Evolutionary conservation across 2,329 filamentous ascomycete genomes (phyloP).

Genomic region (Neofusicoccum umdonicola): DNA sequence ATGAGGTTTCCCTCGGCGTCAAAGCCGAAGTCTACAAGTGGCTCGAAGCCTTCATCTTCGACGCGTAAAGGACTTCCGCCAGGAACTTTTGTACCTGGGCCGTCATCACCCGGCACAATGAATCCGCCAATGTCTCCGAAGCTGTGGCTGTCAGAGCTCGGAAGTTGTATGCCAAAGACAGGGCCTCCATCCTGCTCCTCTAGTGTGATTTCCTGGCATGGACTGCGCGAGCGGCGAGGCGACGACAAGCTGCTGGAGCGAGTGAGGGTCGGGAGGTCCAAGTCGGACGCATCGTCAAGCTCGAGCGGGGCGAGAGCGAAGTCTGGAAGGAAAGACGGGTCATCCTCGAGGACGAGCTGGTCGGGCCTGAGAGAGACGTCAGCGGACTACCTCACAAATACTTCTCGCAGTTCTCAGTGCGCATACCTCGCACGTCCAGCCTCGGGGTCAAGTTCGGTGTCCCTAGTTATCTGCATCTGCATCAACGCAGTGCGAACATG

Average conservation of each 20-base stretch:
- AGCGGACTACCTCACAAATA: constrained; percentile 10
- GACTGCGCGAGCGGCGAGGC: not conserved
- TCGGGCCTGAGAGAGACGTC: constrained; percentile 56
- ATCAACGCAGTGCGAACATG: constrained; percentile 66
- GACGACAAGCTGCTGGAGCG: not conserved
- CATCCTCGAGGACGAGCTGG: constrained; percentile 75
- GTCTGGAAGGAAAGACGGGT: constrained; percentile 75
- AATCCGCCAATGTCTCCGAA: constrained; percentile 37
- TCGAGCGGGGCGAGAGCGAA: constrained; percentile 61
- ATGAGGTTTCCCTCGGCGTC: constrained; percentile 61
- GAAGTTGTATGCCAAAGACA: constrained; percentile 43
- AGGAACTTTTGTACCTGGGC: constrained; percentile 27
- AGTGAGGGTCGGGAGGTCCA: constrained; percentile 33
- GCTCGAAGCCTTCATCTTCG: constrained; percentile 41
- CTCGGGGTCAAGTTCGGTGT: constrained; percentile 64
- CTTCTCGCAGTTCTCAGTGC: not conserved
- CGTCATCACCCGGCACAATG: constrained; percentile 42
- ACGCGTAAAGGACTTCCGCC: not conserved
- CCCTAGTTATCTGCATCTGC: constrained; percentile 54
- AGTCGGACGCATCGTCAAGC: constrained; percentile 52
- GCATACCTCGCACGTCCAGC: constrained; percentile 70
- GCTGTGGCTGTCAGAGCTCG: constrained; percentile 40
- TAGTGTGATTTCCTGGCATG: not conserved
- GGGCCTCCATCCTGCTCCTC: constrained; percentile 8
- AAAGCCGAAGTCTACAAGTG: constrained; percentile 59